A percentile compares a stretch with the other conserved stretches of the same genome.
Conservation (phyloP, 129 eudicot species). For the Silybum marianum region DNA sequence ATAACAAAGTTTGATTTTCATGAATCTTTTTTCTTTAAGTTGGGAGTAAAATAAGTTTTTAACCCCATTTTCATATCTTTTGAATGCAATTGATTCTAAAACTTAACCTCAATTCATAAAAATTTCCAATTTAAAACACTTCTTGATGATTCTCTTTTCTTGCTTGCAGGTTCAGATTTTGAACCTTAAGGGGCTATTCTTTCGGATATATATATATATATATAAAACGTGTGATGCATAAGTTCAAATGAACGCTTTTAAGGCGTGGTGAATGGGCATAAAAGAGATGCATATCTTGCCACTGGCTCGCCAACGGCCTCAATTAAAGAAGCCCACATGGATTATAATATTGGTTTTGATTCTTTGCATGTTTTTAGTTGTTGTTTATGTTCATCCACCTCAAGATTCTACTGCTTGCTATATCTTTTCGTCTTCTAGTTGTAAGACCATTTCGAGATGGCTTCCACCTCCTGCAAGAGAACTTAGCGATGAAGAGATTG, state of each 20-base stretch:
- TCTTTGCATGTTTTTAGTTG: slow-evolving; percentile 68
- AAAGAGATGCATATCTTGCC: slow-evolving; percentile 70
- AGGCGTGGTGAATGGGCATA: slow-evolving; percentile 66
- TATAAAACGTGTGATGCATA: slow-evolving; percentile 39
- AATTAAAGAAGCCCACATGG: slow-evolving; percentile 83
- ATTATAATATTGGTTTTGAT: slow-evolving; percentile 74
- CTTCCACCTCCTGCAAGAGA: slow-evolving; percentile 88
- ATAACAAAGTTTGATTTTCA: neutral
- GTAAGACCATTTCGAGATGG: slow-evolving; percentile 74
- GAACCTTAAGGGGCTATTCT: neutral
- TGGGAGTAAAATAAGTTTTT: neutral
- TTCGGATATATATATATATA: slow-evolving; percentile 10
- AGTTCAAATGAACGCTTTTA: slow-evolving; percentile 48
- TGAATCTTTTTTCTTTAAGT: neutral
- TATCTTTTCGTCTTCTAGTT: slow-evolving; percentile 73
- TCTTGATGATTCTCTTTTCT: neutral
- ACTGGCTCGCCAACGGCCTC: slow-evolving; percentile 75
- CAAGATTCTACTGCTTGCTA: slow-evolving; percentile 76
- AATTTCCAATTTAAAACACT: neutral
- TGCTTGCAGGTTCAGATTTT: slow-evolving; percentile 25
- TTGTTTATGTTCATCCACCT: slow-evolving; percentile 85
- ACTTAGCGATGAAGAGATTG: slow-evolving; percentile 77
- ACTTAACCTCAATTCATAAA: neutral
- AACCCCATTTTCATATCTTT: neutral
- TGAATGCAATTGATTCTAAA: neutral